Evolutionary conservation across 139 green algal genomes (phyloP).

Genomic region (Volvox africanus): DNA sequence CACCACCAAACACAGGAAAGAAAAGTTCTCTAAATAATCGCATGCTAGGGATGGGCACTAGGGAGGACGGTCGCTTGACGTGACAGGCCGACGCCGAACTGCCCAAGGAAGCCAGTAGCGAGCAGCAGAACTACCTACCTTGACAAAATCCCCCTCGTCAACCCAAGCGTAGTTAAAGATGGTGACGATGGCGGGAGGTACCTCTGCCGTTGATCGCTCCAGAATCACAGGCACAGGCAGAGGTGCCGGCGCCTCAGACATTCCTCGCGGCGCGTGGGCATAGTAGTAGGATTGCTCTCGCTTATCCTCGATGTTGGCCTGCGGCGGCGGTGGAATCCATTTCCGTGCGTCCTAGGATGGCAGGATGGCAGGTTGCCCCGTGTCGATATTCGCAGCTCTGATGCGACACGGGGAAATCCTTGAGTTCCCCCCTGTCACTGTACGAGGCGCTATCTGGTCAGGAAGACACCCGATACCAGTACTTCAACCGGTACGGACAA

Average conservation of each 20-base stretch:
- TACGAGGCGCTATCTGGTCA: no score
- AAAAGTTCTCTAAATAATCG: no score
- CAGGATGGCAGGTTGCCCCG: neutral
- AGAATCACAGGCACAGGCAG: slow-evolving; percentile 19
- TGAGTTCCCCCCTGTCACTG: no score
- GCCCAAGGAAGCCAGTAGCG: no score
- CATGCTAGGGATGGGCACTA: no score
- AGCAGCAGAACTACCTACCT: neutral
- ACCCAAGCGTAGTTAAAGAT: slow-evolving; percentile 8
- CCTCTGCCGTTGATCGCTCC: slow-evolving; percentile 1
- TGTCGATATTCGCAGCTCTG: no score
- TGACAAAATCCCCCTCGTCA: slow-evolving; percentile 20
- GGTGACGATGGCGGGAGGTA: neutral
- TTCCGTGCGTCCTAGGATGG: neutral
- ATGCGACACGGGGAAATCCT: no score
- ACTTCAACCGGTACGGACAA: no score
- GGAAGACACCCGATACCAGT: no score
- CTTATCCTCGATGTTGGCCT: neutral
- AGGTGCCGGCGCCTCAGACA: neutral
- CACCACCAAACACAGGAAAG: no score
- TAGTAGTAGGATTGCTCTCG: slow-evolving; percentile 36
- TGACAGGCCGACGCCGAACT: no score
- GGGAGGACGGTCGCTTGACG: no score
- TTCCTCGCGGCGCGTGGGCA: neutral
- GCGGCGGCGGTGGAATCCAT: neutral